Evolutionary conservation across 2,329 filamentous ascomycete species (phyloP), one percentile per base, ranked within the genome.

Genomic region (Ophiostoma piceae): DNA sequence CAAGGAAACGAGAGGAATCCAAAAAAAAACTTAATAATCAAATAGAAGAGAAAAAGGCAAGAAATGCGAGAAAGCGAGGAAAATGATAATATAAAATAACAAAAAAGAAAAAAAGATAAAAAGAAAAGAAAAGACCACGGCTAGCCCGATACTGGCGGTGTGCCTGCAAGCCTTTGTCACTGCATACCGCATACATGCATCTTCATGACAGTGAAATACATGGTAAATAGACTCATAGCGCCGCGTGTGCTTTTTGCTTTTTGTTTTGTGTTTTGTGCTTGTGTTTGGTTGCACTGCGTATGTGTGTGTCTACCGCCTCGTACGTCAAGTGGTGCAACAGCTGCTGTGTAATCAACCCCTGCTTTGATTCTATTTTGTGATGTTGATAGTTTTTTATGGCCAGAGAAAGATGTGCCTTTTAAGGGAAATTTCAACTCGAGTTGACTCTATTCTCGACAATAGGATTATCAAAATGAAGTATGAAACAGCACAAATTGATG

Each of bases 311-410:
- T 62, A 62, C 57, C 57, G 57, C 57, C 26, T 62, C 57, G 57
- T 62, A 62, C 22, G 57, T 62, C 57, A 62, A 62, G 57, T 62
- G 57, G 57, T 62, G 57, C 57, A 62, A 62, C 57, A 62, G 32
- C 26, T 62, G 57, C 57, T 26, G 57, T 62, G 57, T 32, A 6
- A 62, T 32, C 2, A 26, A 57, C 57, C 57, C 57, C 57, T 62
- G 57, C 22, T 22, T 57, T 35, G 35, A 8, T 8, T 26, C 3
- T 8, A 57, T 26, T 26, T 57, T 16, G 26, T 29, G 26, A 29
- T 29, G 26, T 29, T 29, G 26, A 29, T 2, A 29, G 26, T 29
- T 29, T 29, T 29, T 29, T 29, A 29, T 29, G 26, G 26, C 26
- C 26, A 29, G 26, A 29, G 26, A 29, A 29, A 29, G 26, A 29